Base-by-base conservation (phyloP, 306 rosid species). In the Trichosanthes cucumerina region DNA sequence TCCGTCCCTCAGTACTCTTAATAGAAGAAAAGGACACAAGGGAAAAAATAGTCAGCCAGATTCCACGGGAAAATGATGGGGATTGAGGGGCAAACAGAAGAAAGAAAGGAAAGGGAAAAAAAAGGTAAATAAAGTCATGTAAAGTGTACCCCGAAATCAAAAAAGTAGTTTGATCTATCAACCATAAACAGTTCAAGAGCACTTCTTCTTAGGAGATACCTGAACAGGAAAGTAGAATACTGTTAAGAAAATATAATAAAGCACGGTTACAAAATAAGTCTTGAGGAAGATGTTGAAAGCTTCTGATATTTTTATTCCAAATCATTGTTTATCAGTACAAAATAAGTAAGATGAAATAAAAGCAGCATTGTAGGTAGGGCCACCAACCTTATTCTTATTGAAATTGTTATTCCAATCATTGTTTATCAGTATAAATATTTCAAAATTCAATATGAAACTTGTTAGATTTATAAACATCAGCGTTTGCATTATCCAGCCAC, bases 181-280 rank as follows among this genome's bases (percentile, higher is more conserved):
- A 92, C 89, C 99, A 90, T 87, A 85, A 95, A 92, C 80, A 95
- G 88, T 88, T 95, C 99, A 75, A 95, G 83, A 70, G 99, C 97
- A 89, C 98, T 92, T 90, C 97, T 90, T 89, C 98, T 87, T 52
- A 95, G 91, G 71, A 95, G 96, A 88, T 92, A 95, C 83, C 99
- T 95, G 89, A 18, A 50, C 33, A 57, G 58, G 59, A 78, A 78
- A 77, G 24, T 26, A 34, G 50, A 14, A 57, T 33, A 34, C 13
- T n/a, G 71, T n/a, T 24, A 43, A 43, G 26, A 39, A 16, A 47
- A 76, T 19, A 9, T 16, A 53, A 16, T 6, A 16, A 39, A 69
- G 56, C 38, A 24, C 19, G 21, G 24, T 69, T 41, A 69, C 43
- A 69, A 69, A 36, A n/a, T 36, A 39, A 43, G 36, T 11, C 19